These are phyloP conservation scores for Ogataea trehalophila DNA, from an alignment of 805 yeast species.

Conservation along the genomic window DNA sequence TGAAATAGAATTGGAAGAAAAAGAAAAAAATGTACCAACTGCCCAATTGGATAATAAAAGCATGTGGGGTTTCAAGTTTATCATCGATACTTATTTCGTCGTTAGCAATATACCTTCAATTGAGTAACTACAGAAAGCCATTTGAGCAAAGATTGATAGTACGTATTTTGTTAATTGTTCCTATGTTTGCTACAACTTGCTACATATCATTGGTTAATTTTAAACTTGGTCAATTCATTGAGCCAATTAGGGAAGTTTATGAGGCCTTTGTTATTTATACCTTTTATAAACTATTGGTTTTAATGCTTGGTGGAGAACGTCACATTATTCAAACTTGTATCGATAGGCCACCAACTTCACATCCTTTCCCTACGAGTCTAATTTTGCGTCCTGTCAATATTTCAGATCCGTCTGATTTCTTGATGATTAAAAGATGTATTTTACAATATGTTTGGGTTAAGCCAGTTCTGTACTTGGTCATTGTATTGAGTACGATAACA, in stretches of 20 bases:
- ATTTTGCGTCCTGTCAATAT: slow-evolving; percentile 63
- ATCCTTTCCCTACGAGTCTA: slow-evolving; percentile 53
- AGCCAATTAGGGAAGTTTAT: slow-evolving; percentile 81
- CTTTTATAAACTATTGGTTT: slow-evolving; percentile 77
- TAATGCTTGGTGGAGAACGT: slow-evolving; percentile 88
- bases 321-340: slow-evolving; percentile 56
- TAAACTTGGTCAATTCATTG: slow-evolving; percentile 44
- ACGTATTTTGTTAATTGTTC: slow-evolving; percentile 77
- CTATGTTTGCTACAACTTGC: slow-evolving; percentile 72
- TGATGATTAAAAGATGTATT: slow-evolving; percentile 76
- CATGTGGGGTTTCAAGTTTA: slow-evolving; percentile 22
- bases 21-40: slow-evolving; percentile 1
- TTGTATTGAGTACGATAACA: slow-evolving; percentile 40
- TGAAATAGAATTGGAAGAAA: not conserved
- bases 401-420: slow-evolving; percentile 77
- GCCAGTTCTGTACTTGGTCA: slow-evolving; percentile 67
- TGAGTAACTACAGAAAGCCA: slow-evolving; percentile 79
- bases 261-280: slow-evolving; percentile 96
- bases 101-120: slow-evolving; percentile 46
- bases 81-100: slow-evolving; percentile 37
- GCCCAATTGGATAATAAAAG: slow-evolving; percentile 12
- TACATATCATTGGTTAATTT: slow-evolving; percentile 49
- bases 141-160: slow-evolving; percentile 80
- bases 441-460: slow-evolving; percentile 95
- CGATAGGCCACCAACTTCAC: slow-evolving; percentile 67